These are phyloP conservation scores for Dalbergia cochinchinensis DNA, from an alignment of 306 rosid genomes.

Conservation along the genomic window DNA sequence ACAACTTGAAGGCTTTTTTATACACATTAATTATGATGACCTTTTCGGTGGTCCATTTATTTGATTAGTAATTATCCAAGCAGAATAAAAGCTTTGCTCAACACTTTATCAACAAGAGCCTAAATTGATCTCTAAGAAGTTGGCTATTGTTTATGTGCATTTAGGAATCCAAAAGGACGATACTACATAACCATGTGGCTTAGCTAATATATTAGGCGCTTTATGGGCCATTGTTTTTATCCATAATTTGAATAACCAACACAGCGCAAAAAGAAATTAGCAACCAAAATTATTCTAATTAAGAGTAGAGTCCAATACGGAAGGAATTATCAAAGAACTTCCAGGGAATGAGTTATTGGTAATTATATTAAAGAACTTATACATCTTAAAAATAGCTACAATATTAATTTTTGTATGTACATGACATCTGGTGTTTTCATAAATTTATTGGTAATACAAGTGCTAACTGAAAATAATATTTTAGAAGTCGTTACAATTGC, in stretches of 20 bases:
- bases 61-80: constrained; percentile 44
- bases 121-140: constrained; percentile 31
- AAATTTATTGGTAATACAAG: background rate
- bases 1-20: constrained; percentile 55
- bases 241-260: constrained; percentile 19
- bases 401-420: background rate
- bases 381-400: background rate
- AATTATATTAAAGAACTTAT: background rate
- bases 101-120: constrained; percentile 36
- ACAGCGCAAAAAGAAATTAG: background rate
- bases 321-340: background rate
- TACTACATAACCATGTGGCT: constrained; percentile 35
- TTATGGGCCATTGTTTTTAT: background rate
- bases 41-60: constrained; percentile 50
- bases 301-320: background rate
- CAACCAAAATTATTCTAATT: background rate
- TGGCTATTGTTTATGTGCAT: constrained; percentile 41
- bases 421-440: background rate
- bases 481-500: background rate
- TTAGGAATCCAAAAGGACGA: constrained; percentile 41
- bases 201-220: constrained; percentile 41
- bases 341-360: background rate
- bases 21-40: constrained; percentile 45
- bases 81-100: constrained; percentile 15
- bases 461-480: background rate